A percentile compares a stretch with the other conserved stretches of the same genome.
Conservation (phyloP, 140 eudicot genomes). For the Cichorium intybus region DNA sequence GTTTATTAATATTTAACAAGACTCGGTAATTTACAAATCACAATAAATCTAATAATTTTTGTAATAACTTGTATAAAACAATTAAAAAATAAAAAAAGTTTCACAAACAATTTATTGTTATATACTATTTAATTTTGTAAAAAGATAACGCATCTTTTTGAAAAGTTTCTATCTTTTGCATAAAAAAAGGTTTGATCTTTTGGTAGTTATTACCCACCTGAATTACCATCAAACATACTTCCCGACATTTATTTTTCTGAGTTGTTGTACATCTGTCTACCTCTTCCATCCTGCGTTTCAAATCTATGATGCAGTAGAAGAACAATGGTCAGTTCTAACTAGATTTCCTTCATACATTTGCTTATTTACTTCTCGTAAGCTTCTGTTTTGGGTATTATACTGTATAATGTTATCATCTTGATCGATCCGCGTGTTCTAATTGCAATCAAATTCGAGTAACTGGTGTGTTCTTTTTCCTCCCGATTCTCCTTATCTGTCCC, state of each 20-base stretch:
- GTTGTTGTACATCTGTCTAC: not conserved
- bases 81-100: too few relatives aligned
- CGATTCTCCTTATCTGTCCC: slow-evolving; percentile 7
- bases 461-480: slow-evolving; percentile 1
- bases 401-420: not conserved
- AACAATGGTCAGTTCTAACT: slow-evolving; percentile 30
- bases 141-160: too few relatives aligned
- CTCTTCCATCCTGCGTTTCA: not conserved
- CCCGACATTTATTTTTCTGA: slow-evolving; percentile 11
- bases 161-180: slow-evolving; percentile 1
- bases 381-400: slow-evolving; percentile 7
- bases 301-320: slow-evolving; percentile 33
- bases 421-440: slow-evolving; percentile 18
- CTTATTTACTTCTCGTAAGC: not conserved
- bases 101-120: too few relatives aligned
- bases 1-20: too few relatives aligned
- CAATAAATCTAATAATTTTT: too few relatives aligned
- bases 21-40: too few relatives aligned
- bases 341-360: slow-evolving; percentile 10
- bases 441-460: slow-evolving; percentile 7
- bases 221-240: slow-evolving; percentile 15
- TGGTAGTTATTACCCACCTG: slow-evolving; percentile 7
- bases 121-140: too few relatives aligned
- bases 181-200: not conserved
- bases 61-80: too few relatives aligned